A percentile compares a stretch with the other conserved stretches of the same genome.
These are phyloP conservation scores for Papiliotrema fonsecae DNA, from an alignment of 1,284 basidiomycete species.

Conservation along the genomic window DNA sequence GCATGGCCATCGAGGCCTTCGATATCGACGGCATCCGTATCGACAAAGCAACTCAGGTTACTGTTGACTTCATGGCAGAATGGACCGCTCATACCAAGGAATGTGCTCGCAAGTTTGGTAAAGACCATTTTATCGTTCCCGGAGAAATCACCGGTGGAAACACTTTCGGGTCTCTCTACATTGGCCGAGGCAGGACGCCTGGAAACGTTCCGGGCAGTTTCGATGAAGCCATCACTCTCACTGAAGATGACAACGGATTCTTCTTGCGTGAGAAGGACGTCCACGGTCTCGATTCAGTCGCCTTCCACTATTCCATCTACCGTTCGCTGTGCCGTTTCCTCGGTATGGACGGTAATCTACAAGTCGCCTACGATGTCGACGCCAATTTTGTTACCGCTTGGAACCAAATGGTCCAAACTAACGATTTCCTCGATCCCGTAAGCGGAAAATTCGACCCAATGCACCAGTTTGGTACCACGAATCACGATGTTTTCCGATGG, in stretches of 20 bases:
- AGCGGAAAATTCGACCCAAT: constrained; percentile 67
- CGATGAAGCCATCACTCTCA: constrained; percentile 57
- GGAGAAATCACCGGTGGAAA: constrained; percentile 94
- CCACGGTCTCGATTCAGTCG: constrained; percentile 67
- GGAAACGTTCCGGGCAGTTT: constrained; percentile 57
- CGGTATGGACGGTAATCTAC: constrained; percentile 86
- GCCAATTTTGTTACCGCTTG: constrained; percentile 77
- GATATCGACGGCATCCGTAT: constrained; percentile 89
- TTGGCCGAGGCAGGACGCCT: constrained; percentile 79
- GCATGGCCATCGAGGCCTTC: constrained; percentile 75
- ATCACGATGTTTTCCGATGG: constrained; percentile 92
- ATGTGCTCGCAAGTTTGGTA: constrained; percentile 66
- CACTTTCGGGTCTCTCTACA: constrained; percentile 77
- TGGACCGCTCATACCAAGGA: constrained; percentile 69
- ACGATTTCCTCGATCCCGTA: constrained; percentile 74
- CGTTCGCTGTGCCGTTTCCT: constrained; percentile 75
- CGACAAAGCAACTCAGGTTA: constrained; percentile 87
- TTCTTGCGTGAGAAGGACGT: constrained; percentile 66
- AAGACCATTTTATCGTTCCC: constrained; percentile 80
- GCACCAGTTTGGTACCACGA: constrained; percentile 83
- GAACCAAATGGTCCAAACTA: constrained; percentile 80
- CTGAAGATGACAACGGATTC: constrained; percentile 59
- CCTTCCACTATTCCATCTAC: constrained; percentile 90
- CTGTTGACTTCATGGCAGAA: constrained; percentile 67
- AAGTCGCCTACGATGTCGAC: constrained; percentile 76